Conservation (phyloP, 805 yeast species). For the Komagataella populi region DNA sequence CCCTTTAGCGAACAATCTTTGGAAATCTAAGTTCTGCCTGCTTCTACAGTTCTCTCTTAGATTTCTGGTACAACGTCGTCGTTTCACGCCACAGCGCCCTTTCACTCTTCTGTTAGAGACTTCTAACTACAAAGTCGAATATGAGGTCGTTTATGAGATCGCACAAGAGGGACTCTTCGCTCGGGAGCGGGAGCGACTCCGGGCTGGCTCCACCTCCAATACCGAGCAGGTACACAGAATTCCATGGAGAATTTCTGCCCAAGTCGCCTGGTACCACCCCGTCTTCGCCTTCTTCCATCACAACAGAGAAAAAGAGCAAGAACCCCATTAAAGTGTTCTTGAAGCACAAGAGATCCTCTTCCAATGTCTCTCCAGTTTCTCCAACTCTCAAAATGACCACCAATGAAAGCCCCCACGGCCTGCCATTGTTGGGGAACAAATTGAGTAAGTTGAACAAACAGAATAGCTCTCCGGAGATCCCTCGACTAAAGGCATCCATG, state of each 20-base stretch:
- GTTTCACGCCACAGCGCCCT: background rate
- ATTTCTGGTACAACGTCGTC: background rate
- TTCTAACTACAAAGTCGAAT: background rate
- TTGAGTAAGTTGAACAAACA: background rate
- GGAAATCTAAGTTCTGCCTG: background rate
- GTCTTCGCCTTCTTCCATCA: background rate
- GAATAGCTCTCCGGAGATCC: background rate
- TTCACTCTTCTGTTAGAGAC: background rate
- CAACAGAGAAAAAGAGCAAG: conserved; percentile 7
- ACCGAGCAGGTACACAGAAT: conserved; percentile 1
- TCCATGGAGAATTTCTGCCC: background rate
- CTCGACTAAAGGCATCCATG: background rate
- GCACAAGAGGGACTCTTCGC: conserved; percentile 12
- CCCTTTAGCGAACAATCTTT: background rate
- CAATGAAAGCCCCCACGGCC: background rate
- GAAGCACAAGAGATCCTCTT: conserved; percentile 12
- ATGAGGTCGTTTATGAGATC: conserved; percentile 19
- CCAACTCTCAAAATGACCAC: background rate
- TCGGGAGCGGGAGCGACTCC: conserved; percentile 6
- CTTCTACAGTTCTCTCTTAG: background rate
- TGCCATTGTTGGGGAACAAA: background rate
- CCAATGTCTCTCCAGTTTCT: background rate
- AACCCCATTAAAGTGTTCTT: conserved; percentile 14
- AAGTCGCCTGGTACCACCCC: background rate
- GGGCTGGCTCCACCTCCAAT: conserved; percentile 3